Base-by-base conservation (phyloP, 768 basidiomycete species). In the Mycena rebaudengoi region DNA sequence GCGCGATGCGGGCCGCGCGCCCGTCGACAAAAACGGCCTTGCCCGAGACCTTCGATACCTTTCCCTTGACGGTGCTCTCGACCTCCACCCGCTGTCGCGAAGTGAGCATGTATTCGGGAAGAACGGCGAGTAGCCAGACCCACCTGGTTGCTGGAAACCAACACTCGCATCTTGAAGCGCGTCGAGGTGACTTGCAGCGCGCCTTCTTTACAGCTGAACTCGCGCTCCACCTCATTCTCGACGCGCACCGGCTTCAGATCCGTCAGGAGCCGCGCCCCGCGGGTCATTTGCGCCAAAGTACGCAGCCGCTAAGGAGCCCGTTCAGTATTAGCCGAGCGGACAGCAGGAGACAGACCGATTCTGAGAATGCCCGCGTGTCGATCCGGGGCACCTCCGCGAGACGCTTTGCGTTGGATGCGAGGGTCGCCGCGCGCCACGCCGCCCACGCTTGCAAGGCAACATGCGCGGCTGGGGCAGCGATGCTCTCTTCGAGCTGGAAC, bases 401-500 rank as follows among this genome's bases (percentile, higher is more conserved):
- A 25, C 35, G 54, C 29, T 30, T 4, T 16, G 40, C 46, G 65
- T 76, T 76, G 21, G 62, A 1, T 6, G 68, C 54, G 11, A 77
- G 13, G 3, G 67, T 74, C 2, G 75, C 76, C 11, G 79, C 78
- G 25, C 73, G 74, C 66, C 74, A 81, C 7, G 83, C 80, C 1
- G 74, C 76, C 85, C 84, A 86, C 7, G 85, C 83, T 57, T 78
- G 78, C 18, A 80, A 56, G 0, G 82, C 83, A 14, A 75, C 73
- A n/a, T 68, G 50, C 7, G 60, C 18, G 0, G 70, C 7, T 5
- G 70, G 60, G 20, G 51, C 44, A 16, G 21, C 57, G 10, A 65
- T 55, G 3, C 56, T 54, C 55, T 79, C 74, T 30, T 73, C 66
- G 33, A 69, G 44, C 23, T 69, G 69, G 43, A 85, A 82, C 7